These are phyloP conservation scores for Colletotrichum acutatum DNA, from an alignment of 2,329 filamentous ascomycete genomes.

Conservation along the genomic window DNA sequence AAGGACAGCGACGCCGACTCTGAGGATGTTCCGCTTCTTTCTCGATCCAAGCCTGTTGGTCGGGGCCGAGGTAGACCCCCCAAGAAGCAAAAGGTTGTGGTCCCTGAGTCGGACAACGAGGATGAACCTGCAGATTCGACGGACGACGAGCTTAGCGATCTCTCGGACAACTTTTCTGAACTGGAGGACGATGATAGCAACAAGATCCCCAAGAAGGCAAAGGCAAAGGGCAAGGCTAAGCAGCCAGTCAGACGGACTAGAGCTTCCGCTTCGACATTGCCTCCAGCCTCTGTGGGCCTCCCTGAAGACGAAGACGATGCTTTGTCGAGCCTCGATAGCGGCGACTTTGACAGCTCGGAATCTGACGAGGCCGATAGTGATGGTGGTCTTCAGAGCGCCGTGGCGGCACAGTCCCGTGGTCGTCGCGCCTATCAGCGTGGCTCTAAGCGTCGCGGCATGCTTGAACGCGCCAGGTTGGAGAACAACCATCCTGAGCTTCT, in stretches of 20 bases:
- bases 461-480: constrained; percentile 76
- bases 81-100: constrained; percentile 40
- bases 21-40: constrained; percentile 16
- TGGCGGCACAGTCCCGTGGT: constrained; percentile 37
- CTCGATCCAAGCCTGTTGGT: constrained; percentile 36
- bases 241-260: constrained; percentile 5
- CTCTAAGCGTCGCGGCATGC: constrained; percentile 42
- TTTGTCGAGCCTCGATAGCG: constrained; percentile 10
- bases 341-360: background rate
- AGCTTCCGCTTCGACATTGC: background rate
- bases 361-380: constrained; percentile 5
- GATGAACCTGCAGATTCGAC: constrained; percentile 36
- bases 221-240: background rate
- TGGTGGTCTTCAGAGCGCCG: background rate
- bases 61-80: constrained; percentile 37
- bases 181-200: background rate
- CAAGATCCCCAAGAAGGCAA: background rate
- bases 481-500: constrained; percentile 79
- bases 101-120: constrained; percentile 26
- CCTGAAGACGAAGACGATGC: constrained; percentile 11
- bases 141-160: constrained; percentile 37
- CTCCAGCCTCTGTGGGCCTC: background rate
- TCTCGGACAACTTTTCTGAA: constrained; percentile 2
- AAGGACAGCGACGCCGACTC: constrained; percentile 20
- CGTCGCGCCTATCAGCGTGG: constrained; percentile 49